These are phyloP conservation scores for Elongisporangium anandrum DNA, from an alignment of 352 stramenopile species.

Conservation along the genomic window DNA sequence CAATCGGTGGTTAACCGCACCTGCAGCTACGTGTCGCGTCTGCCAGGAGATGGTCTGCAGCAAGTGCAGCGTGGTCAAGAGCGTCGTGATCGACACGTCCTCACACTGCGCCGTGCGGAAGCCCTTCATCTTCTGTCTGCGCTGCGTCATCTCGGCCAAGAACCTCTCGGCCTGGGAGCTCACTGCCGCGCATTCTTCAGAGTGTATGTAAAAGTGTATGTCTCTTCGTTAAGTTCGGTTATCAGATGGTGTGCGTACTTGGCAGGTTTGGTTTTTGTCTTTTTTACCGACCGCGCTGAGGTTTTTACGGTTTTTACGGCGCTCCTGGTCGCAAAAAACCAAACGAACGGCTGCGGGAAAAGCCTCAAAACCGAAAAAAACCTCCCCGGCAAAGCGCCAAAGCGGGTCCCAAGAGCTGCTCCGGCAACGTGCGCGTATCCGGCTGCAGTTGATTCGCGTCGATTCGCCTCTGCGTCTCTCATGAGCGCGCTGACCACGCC, in stretches of 20 bases:
- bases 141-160: constrained; percentile 42
- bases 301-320: constrained; percentile 9
- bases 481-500: constrained; percentile 12
- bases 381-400: neutral
- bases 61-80: constrained; percentile 54
- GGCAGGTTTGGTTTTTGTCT: no score
- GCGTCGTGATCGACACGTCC: constrained; percentile 48
- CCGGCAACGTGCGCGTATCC: neutral
- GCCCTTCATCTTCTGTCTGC: constrained; percentile 43
- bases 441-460: neutral
- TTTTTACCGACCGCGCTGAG: neutral
- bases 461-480: neutral
- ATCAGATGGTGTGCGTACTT: no score
- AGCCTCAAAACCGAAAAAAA: constrained; percentile 5
- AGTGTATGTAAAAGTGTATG: no score
- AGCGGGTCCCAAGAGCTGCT: neutral
- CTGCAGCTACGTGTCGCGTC: constrained; percentile 26
- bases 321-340: neutral
- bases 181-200: constrained; percentile 12
- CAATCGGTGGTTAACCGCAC: no score
- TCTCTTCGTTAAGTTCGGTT: no score
- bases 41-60: constrained; percentile 39
- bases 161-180: constrained; percentile 37
- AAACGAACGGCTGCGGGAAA: constrained; percentile 4
- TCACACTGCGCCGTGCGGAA: constrained; percentile 20